Evolutionary conservation across 2,329 filamentous ascomycete species (phyloP), one percentile per base, ranked within the genome.

Genomic region (Talaromyces marneffei): DNA sequence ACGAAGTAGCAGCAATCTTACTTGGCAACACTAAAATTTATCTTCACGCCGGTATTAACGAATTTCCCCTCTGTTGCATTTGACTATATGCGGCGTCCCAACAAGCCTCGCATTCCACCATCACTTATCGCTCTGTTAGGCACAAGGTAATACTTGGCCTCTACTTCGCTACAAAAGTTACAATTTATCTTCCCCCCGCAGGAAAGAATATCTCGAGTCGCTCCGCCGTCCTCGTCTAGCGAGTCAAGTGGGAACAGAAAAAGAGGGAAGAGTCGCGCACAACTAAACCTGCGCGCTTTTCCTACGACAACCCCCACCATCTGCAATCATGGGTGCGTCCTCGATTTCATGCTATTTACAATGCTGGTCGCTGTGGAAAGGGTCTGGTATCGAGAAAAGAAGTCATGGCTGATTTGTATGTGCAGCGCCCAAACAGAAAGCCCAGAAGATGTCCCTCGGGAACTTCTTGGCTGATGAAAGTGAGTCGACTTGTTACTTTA

Each of bases 381-480:
- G 48, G 29, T 35, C 48, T 52, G 48, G 48, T 23, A 52, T 20
- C n/a, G 27, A 46, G 53, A 57, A 16, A 20, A 57, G 65, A n/a
- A 58, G 63, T 69, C 65, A 65, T 66, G 71, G 74, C 83, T 86
- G 70, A 85, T 76, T 68, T 64, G 68, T 64, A 58, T 60, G 54
- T 75, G 64, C 73, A 96, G 92, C 90, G 85, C 93, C 92, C 78
- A 95, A 95, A 83, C 90, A 91, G 82, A 88, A 96, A 80, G 84
- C 86, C 78, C 89, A 96, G 87, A 99, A 95, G 85, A 93, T 99
- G 90, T 91, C 90, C 83, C 87, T 97, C 75, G 91, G 91, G 83
- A 90, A 91, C 80, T 99, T 99, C 85, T 85, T 99, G 83, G 84
- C 85, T 75, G 91, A 97, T 78, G 85, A 91, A 79, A 88, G 93